These are phyloP conservation scores for Cladophialophora carrionii DNA, from an alignment of 2,329 filamentous ascomycete species.

Conservation along the genomic window DNA sequence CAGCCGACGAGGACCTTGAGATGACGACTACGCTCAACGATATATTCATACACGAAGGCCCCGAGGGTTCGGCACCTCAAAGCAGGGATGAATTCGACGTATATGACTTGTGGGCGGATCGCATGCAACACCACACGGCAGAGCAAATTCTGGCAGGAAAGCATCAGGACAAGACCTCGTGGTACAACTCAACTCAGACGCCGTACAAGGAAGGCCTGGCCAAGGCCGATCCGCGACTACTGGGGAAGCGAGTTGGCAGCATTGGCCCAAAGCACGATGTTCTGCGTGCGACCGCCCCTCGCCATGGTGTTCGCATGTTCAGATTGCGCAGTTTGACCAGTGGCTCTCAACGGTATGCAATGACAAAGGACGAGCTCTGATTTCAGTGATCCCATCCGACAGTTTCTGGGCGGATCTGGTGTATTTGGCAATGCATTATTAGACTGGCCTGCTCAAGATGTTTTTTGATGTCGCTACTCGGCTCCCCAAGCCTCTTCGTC, in stretches of 20 bases:
- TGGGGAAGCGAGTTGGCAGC: conserved; percentile 54
- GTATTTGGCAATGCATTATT: background rate
- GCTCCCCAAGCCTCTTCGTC: background rate
- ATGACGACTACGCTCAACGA: conserved; percentile 58
- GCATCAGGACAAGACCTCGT: conserved; percentile 42
- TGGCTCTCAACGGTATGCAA: conserved; percentile 11
- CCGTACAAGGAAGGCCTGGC: conserved; percentile 54
- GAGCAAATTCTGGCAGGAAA: conserved; percentile 49
- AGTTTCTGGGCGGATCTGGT: background rate
- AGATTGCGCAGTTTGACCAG: conserved; percentile 45
- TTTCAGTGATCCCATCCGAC: background rate
- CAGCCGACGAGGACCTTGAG: conserved; percentile 47
- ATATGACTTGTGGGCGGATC: conserved; percentile 59
- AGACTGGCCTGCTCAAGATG: background rate
- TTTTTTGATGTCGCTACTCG: background rate
- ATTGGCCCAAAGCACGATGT: conserved; percentile 49
- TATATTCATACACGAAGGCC: conserved; percentile 56
- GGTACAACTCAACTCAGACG: conserved; percentile 55
- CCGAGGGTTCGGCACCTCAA: conserved; percentile 49
- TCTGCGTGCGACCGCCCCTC: conserved; percentile 42
- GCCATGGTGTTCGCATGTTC: conserved; percentile 56
- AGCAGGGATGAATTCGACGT: conserved; percentile 55
- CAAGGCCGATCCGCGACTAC: conserved; percentile 48
- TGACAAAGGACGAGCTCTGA: conserved; percentile 30
- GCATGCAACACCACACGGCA: conserved; percentile 55